Evolutionary conservation across 2,329 filamentous ascomycete genomes (phyloP), one percentile per base, ranked within the genome.

Genomic region (Fusarium sp.): DNA sequence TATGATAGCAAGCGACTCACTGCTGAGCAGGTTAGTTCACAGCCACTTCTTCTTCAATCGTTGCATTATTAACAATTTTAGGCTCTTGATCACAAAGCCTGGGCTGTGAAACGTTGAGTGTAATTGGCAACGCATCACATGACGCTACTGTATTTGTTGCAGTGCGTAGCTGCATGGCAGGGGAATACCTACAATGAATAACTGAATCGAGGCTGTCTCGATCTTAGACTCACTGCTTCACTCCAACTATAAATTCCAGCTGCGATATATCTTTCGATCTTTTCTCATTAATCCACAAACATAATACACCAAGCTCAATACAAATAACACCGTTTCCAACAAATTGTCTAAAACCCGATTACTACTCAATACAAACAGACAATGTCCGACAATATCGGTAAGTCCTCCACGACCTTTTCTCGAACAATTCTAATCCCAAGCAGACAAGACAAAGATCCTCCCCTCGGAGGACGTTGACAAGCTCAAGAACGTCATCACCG

Each of bases 1-100:
- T 99, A 91, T 79, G 89, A 97, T 76, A 91, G 84, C 14, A 78
- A 82, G 37, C 86, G 96, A 67, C 80, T 91, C 66, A 90, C 86
- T 15, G 93, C 94, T 45, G 80, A 82, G 17, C 66, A 80, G 74
- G 81, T 79, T 56, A 58, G 72, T 18, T 70, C 4, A 39, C 2
- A 4, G 8, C 11, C 11, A 0, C 18, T 13, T 29, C 29, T 9
- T 20, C 10, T 15, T 7, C n/a, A 11, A 6, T 15, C 6, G 29
- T 9, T 15, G 8, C 11, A n/a, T 35, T n/a, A 36, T 45, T 73
- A 10, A 71, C 40, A 11, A 18, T 7, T 17, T 1, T 21, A 77
- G 73, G 72, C 72, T 3, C 63, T 75, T 39, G 52, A 58, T 23
- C 74, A 76, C 53, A 53, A 43, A 23, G 72, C 56, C 33, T 47